Base-by-base conservation (phyloP, 257 asterid genomes). In the Gentiana straminea region DNA sequence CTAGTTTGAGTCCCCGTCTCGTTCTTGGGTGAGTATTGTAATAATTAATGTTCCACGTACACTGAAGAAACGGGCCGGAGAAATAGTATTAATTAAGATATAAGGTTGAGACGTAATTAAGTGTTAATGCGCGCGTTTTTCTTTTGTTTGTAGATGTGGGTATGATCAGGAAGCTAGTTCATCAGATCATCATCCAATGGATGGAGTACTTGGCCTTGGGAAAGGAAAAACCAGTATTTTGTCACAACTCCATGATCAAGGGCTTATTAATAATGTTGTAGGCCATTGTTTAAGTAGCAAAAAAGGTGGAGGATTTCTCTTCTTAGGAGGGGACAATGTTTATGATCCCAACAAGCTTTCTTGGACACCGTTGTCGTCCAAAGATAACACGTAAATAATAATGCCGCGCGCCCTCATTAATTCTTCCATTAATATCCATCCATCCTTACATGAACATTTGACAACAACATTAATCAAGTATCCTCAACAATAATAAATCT, bases 161-260 rank as follows among this genome's bases (percentile, higher is more conserved):
- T 92, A 92, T 57, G 97, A 92, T 75, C 98, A 92, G 71, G 34
- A 85, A 64, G 68, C 91, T 4, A 95, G 95, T 61, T 36, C 79
- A 37, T 69, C 94, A 9, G 72, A 76, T 68, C 73, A 77, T 68
- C 94, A 88, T 63, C 86, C 94, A 3, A 59, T 88, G 59, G 98
- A 92, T 60, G 98, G 98, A 64, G 89, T 92, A 43, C 95, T 92
- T 56, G 98, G 98, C 35, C 95, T 92, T 9, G 98, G 98, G 37
- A 92, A 66, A 68, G 98, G 97, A 6, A 83, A 76, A 62, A 62
- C 94, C 9, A 83, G 98, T 83, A 74, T 92, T 41, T 76, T 92
- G 35, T 67, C 97, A 2, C 98, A 91, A 66, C 97, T 92, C 53
- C 78, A 73, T 13, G 72, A 81, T 55, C 92, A 81, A 63, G 95